These are phyloP conservation scores for Acanthochlamys bracteata DNA, from an alignment of 106 monocot species.

Conservation along the genomic window DNA sequence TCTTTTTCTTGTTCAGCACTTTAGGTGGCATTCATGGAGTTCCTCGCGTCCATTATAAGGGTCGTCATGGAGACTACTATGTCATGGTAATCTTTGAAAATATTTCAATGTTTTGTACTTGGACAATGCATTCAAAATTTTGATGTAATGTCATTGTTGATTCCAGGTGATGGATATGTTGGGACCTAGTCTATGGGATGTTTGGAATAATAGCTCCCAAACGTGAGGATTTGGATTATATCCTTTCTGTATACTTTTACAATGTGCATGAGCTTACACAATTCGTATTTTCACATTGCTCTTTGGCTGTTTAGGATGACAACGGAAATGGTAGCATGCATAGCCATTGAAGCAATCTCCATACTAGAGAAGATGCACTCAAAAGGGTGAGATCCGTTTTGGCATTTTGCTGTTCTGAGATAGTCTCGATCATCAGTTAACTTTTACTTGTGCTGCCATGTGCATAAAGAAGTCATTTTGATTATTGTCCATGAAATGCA, in stretches of 20 bases:
- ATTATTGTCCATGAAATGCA: slow-evolving; percentile 10
- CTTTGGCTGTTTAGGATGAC: slow-evolving; percentile 41
- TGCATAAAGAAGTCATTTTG: background rate
- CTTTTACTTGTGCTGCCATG: no score
- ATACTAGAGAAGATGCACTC: slow-evolving; percentile 77
- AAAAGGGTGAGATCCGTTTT: slow-evolving; percentile 34
- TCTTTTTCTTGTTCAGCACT: slow-evolving; percentile 31
- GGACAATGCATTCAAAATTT: background rate
- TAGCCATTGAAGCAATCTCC: slow-evolving; percentile 69
- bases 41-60: slow-evolving; percentile 85
- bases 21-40: slow-evolving; percentile 93
- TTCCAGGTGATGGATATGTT: slow-evolving; percentile 87
- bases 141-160: no score
- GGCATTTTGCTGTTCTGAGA: background rate
- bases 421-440: no score
- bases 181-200: slow-evolving; percentile 89
- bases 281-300: background rate
- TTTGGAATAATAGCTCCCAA: slow-evolving; percentile 70
- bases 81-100: slow-evolving; percentile 60
- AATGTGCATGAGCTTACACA: background rate
- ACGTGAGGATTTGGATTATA: slow-evolving; percentile 29
- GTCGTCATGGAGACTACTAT: slow-evolving; percentile 89
- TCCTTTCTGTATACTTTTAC: background rate
- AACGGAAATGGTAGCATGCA: slow-evolving; percentile 71
- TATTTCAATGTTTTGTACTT: slow-evolving; percentile 5